These are phyloP conservation scores for Ophiostoma angusticollis DNA, from an alignment of 2,329 filamentous ascomycete genomes.

Conservation along the genomic window DNA sequence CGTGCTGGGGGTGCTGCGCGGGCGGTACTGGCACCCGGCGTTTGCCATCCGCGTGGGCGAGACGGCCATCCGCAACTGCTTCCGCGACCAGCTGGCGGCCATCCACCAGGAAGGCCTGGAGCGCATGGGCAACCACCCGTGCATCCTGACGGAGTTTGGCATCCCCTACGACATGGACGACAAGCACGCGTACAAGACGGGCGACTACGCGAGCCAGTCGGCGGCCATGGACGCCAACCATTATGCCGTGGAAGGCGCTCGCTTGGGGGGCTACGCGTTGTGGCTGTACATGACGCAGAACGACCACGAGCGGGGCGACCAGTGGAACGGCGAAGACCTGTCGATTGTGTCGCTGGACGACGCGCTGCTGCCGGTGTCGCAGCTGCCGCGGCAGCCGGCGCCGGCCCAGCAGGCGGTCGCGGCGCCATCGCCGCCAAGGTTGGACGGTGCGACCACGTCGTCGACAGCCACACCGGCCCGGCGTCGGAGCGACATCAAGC, in stretches of 20 bases:
- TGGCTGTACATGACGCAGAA: conserved; percentile 84
- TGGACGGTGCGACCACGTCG: conserved; percentile 24
- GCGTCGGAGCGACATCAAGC: conserved; percentile 25
- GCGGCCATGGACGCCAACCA: conserved; percentile 93
- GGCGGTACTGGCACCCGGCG: conserved; percentile 74
- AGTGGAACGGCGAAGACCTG: conserved; percentile 95
- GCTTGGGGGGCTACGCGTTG: conserved; percentile 72
- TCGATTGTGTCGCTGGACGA: conserved; percentile 85
- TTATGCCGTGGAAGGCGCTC: conserved; percentile 75
- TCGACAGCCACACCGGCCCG: conserved; percentile 15
- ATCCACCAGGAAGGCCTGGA: conserved; percentile 80
- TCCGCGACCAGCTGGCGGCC: conserved; percentile 72
- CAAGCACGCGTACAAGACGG: conserved; percentile 87
- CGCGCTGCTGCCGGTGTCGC: conserved; percentile 42
- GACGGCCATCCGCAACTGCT: conserved; percentile 84
- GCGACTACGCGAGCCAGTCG: conserved; percentile 86
- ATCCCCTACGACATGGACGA: conserved; percentile 99
- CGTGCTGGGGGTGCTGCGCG: conserved; percentile 80
- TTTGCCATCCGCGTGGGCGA: conserved; percentile 91
- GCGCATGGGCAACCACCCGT: conserved; percentile 77
- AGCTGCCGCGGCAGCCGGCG: conserved; percentile 34
- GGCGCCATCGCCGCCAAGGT: conserved; percentile 30
- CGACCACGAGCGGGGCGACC: conserved; percentile 76
- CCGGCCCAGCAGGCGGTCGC: conserved; percentile 31
- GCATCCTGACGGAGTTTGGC: conserved; percentile 86